Conservation (phyloP, 176 grass and related monocot species). For the Oryza glaberrima region DNA sequence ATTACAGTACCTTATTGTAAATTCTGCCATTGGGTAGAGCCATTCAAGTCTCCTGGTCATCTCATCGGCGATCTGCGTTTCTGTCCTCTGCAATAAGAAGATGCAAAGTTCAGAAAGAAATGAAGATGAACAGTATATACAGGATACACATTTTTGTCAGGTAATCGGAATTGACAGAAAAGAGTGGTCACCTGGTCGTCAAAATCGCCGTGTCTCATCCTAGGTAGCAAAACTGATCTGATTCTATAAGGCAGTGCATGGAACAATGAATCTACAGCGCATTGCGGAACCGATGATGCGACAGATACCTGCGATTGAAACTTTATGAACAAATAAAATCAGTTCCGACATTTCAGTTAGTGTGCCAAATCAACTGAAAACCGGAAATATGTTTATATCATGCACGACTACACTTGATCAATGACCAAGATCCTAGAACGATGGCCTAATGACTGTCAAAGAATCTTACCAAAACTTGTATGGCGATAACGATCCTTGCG, state of each 20-base stretch:
- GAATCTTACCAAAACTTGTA: slow-evolving; percentile 49
- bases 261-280: slow-evolving; percentile 6
- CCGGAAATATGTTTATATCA: not conserved
- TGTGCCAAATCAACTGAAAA: not conserved
- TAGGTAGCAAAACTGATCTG: slow-evolving; percentile 16
- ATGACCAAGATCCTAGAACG: slow-evolving; percentile 1
- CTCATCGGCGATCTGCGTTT: slow-evolving; percentile 44
- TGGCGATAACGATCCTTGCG: slow-evolving; percentile 60
- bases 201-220: not conserved
- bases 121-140: not conserved
- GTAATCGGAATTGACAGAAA: not conserved
- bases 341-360: not conserved
- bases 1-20: slow-evolving; percentile 51
- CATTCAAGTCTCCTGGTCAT: slow-evolving; percentile 63
- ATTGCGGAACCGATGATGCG: not conserved
- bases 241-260: slow-evolving; percentile 12
- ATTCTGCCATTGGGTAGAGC: slow-evolving; percentile 62
- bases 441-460: not conserved
- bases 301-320: not conserved
- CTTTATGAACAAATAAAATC: not conserved
- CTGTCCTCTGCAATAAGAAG: slow-evolving; percentile 46
- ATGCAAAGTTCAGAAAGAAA: slow-evolving; percentile 14
- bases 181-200: slow-evolving; percentile 1
- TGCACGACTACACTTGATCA: not conserved
- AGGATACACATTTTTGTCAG: slow-evolving; percentile 1